phyloP scores from a whole-genome alignment of 2,329 filamentous ascomycete genomes.

The Colletotrichum sp. region DNA sequence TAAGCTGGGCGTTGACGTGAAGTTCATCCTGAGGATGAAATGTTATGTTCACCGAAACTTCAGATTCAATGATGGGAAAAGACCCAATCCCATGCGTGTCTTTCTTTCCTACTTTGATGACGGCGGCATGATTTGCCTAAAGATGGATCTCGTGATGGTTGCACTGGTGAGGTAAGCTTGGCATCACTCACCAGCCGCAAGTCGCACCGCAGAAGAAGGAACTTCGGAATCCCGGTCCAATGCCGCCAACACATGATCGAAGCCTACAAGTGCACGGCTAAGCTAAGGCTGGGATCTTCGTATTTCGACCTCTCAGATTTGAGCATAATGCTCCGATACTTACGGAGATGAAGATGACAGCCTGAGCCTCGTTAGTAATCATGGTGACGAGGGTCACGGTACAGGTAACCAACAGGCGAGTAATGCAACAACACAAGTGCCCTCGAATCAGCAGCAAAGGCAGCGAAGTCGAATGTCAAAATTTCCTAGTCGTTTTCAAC shows the following conservation, averaged over 20 bases:
- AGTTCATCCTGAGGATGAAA: background rate
- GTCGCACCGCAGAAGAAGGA: background rate
- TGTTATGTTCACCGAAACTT: background rate
- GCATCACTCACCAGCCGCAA: slow-evolving; percentile 1
- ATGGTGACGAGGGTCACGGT: background rate
- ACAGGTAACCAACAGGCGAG: background rate
- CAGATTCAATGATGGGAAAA: background rate
- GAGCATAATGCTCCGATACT: background rate
- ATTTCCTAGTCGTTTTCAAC: background rate
- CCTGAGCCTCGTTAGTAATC: background rate
- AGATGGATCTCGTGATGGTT: background rate
- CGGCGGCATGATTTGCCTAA: background rate
- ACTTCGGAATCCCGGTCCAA: background rate
- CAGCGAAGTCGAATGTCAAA: background rate
- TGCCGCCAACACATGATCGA: background rate
- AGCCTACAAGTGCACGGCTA: background rate
- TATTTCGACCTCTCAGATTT: slow-evolving; percentile 10
- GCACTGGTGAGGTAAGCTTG: background rate
- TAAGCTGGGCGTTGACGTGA: background rate
- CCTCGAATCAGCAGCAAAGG: background rate
- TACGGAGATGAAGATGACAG: background rate
- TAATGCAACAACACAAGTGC: background rate
- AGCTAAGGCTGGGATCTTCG: slow-evolving; percentile 6
- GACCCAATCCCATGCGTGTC: background rate
- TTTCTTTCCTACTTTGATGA: background rate